These are phyloP conservation scores for Aureobasidium lini DNA, from an alignment of 2,329 filamentous ascomycete genomes.

Conservation along the genomic window DNA sequence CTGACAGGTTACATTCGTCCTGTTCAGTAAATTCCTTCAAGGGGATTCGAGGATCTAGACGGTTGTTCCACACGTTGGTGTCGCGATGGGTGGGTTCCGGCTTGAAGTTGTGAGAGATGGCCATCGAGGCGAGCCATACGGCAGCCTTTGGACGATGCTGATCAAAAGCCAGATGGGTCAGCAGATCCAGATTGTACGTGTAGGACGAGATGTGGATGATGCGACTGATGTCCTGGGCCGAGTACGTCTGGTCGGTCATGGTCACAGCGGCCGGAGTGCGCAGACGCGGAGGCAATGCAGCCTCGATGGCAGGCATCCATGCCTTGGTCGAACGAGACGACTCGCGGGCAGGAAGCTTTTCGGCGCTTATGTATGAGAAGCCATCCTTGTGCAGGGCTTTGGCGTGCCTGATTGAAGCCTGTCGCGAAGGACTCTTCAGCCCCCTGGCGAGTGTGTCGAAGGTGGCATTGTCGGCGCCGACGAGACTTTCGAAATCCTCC, in stretches of 20 bases:
- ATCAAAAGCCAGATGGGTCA: constrained; percentile 33
- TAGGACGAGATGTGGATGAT: constrained; percentile 3
- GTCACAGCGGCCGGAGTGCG: neutral
- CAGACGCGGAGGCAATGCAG: constrained; percentile 4
- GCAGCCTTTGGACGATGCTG: constrained; percentile 37
- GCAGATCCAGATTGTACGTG: constrained; percentile 27
- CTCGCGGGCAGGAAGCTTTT: neutral
- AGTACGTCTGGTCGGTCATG: neutral
- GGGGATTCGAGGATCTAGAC: neutral
- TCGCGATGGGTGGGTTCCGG: neutral
- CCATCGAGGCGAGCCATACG: constrained; percentile 39
- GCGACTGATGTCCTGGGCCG: constrained; percentile 3
- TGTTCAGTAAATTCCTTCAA: neutral
- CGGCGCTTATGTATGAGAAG: neutral
- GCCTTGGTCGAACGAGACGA: neutral
- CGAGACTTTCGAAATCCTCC: neutral
- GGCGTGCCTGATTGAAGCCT: neutral
- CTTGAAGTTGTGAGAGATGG: constrained; percentile 28
- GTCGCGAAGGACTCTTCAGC: neutral
- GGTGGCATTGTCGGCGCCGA: neutral
- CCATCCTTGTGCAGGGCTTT: neutral
- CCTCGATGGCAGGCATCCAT: constrained; percentile 3
- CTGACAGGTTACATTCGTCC: too few relatives aligned
- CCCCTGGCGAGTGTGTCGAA: neutral
- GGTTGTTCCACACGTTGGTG: constrained; percentile 1